Percentiles rank a stretch among this genome's conserved stretches.
These are phyloP conservation scores for Mucor mucedo DNA, from an alignment of 371 early-diverging fungal genomes.

Conservation along the genomic window DNA sequence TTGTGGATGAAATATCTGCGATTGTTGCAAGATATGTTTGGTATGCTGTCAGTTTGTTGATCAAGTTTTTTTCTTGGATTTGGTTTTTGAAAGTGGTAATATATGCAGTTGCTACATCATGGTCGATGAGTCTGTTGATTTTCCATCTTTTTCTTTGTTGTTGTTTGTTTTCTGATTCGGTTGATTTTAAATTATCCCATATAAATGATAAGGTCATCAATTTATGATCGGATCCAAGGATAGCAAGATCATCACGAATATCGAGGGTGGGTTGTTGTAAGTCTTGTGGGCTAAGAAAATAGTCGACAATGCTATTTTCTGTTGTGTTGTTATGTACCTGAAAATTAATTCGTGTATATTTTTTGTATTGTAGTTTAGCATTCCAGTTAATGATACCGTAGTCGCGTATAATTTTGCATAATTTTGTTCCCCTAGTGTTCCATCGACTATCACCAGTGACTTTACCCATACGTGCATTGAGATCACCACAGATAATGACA, in stretches of 20 bases:
- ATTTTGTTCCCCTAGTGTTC: not conserved
- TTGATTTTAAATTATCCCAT: not conserved
- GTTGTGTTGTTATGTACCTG: not conserved
- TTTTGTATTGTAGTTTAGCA: not conserved
- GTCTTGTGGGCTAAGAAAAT: not conserved
- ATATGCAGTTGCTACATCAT: too few relatives aligned
- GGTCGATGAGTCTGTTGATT: not conserved
- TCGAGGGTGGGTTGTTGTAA: not conserved
- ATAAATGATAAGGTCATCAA: not conserved
- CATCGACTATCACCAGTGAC: slow-evolving; percentile 1
- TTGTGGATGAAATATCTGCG: not conserved
- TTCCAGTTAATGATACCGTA: not conserved
- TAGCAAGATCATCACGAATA: not conserved
- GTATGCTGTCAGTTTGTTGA: too few relatives aligned
- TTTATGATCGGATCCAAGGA: slow-evolving; percentile 3
- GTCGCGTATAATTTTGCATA: not conserved
- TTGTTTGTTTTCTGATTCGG: not conserved
- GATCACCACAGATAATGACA: slow-evolving; percentile 10
- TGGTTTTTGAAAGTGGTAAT: too few relatives aligned
- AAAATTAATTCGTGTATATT: not conserved
- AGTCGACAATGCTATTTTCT: not conserved
- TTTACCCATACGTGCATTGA: slow-evolving; percentile 10
- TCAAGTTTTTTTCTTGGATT: too few relatives aligned
- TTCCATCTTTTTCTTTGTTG: slow-evolving; percentile 5
- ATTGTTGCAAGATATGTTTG: not conserved